These are phyloP conservation scores for Lyophyllum shimeji DNA, from an alignment of 768 basidiomycete species.

Conservation along the genomic window DNA sequence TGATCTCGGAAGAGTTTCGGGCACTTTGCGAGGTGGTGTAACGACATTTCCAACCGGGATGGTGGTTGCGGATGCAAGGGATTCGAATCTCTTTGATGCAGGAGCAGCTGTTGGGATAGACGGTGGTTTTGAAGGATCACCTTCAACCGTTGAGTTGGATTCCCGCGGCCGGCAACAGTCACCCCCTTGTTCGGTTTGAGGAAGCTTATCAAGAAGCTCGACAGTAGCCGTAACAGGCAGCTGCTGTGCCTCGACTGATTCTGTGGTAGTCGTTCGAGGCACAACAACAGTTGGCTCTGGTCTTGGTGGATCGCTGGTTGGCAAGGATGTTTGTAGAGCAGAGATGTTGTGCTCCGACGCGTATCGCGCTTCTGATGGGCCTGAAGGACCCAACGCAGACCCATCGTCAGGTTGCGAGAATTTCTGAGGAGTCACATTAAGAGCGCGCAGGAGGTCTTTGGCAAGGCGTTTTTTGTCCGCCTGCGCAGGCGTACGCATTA, in stretches of 20 bases:
- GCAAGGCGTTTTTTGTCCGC: slow-evolving; percentile 55
- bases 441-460: slow-evolving; percentile 53
- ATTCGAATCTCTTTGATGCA: neutral
- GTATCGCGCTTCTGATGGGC: slow-evolving; percentile 13
- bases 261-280: neutral
- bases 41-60: neutral
- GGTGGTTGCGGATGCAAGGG: neutral
- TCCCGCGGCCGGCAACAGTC: neutral
- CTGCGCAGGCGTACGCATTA: slow-evolving; percentile 32
- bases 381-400: neutral
- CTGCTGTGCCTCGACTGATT: neutral
- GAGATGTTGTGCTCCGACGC: slow-evolving; percentile 1
- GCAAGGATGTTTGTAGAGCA: neutral
- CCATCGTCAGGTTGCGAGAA: slow-evolving; percentile 16
- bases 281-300: neutral
- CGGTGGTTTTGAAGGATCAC: neutral
- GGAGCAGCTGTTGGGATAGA: neutral
- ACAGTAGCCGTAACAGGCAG: neutral
- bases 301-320: neutral
- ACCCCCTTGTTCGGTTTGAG: neutral
- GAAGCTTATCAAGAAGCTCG: neutral
- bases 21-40: neutral
- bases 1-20: neutral
- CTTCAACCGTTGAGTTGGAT: neutral
- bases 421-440: slow-evolving; percentile 33